These are phyloP conservation scores for Didymella lethalis DNA, from an alignment of 2,329 filamentous ascomycete genomes.

Conservation along the genomic window DNA sequence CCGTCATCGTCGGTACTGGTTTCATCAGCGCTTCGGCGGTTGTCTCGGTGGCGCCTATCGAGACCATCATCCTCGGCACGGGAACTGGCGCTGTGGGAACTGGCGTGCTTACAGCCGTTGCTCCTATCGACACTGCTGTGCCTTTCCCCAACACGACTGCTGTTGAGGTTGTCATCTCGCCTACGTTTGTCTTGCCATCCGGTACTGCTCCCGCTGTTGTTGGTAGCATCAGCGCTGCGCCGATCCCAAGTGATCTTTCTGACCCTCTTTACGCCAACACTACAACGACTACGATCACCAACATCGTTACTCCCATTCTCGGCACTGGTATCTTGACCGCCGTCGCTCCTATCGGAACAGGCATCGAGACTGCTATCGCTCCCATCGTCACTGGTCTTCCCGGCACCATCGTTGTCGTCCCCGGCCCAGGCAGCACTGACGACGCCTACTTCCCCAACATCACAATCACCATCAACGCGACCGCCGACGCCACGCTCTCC, in stretches of 20 bases:
- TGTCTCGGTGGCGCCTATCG: slow-evolving; percentile 2
- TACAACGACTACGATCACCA: slow-evolving; percentile 12
- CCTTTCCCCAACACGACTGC: slow-evolving; percentile 24
- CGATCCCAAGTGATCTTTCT: neutral
- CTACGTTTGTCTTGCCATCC: slow-evolving; percentile 10
- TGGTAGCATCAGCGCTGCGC: slow-evolving; percentile 10
- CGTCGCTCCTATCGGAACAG: slow-evolving; percentile 4
- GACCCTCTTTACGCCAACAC: slow-evolving; percentile 7
- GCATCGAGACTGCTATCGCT: neutral
- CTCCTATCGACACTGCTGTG: slow-evolving; percentile 3
- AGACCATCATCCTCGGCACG: slow-evolving; percentile 10
- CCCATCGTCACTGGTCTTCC: slow-evolving; percentile 7
- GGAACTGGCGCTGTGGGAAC: slow-evolving; percentile 2
- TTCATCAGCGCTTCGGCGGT: slow-evolving; percentile 3
- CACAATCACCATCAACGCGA: slow-evolving; percentile 14
- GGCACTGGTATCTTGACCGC: slow-evolving; percentile 4
- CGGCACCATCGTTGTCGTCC: slow-evolving; percentile 14
- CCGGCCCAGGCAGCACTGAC: slow-evolving; percentile 7
- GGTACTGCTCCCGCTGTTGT: slow-evolving; percentile 5
- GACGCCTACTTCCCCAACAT: slow-evolving; percentile 12
- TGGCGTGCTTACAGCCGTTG: slow-evolving; percentile 3
- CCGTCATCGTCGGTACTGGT: slow-evolving; percentile 12
- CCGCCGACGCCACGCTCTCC: slow-evolving; percentile 11
- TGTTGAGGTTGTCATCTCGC: slow-evolving; percentile 11
- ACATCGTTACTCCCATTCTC: slow-evolving; percentile 10